A percentile compares a stretch with the other conserved stretches of the same genome.
phyloP scores from a whole-genome alignment of 768 basidiomycete genomes.

The Dioszegia crocea region DNA sequence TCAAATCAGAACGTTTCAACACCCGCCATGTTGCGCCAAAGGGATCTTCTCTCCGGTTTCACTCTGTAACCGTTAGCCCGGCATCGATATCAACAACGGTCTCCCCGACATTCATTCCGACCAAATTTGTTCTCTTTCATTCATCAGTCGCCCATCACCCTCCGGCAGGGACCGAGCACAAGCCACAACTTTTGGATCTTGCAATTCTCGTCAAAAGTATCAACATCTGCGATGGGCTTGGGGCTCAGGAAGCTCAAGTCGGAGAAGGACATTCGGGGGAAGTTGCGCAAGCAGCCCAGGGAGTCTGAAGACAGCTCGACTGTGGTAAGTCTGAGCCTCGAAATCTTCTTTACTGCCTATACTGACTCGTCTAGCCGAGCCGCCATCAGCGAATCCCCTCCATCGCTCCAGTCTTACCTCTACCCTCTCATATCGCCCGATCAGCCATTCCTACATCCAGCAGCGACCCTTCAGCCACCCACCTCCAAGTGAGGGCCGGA shows the following conservation, averaged over 20 bases:
- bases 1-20: no score
- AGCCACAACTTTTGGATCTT: no score
- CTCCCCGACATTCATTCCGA: no score
- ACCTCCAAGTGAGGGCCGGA: background rate
- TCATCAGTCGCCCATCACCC: no score
- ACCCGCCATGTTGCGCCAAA: no score
- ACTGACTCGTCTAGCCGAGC: background rate
- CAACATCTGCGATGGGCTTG: background rate
- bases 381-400: constrained; percentile 4
- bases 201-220: no score
- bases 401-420: background rate
- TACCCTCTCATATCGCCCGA: constrained; percentile 8
- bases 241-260: constrained; percentile 4
- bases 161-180: no score
- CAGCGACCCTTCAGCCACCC: background rate
- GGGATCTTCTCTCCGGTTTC: no score
- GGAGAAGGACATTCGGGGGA: constrained; percentile 9
- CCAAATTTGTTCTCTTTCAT: no score
- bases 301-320: background rate
- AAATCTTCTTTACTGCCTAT: no score
- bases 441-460: background rate
- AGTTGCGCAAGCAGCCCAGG: constrained; percentile 2
- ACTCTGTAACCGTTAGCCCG: no score
- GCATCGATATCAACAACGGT: no score
- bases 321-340: constrained; percentile 7